phyloP scores from a whole-genome alignment of 176 grass and related monocot species.

The Rhipidocladum racemiflorum region DNA sequence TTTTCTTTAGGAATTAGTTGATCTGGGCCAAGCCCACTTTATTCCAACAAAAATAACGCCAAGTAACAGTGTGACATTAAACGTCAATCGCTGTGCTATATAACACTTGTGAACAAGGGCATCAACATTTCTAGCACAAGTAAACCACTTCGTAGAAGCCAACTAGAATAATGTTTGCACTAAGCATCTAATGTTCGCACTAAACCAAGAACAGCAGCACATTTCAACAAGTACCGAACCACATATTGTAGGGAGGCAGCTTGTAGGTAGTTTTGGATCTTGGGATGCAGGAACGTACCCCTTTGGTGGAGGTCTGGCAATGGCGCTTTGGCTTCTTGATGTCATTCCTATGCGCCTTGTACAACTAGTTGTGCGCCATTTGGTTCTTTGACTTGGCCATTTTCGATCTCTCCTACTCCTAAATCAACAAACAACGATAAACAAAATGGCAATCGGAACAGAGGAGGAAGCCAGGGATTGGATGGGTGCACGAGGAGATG shows the following conservation, averaged over 20 bases:
- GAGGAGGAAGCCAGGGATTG: neutral
- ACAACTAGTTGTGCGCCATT: conserved; percentile 82
- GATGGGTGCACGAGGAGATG: neutral
- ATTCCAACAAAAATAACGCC: too few relatives aligned
- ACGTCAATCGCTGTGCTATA: neutral
- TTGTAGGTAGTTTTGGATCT: neutral
- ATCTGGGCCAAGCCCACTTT: too few relatives aligned
- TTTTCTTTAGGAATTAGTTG: too few relatives aligned
- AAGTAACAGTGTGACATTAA: neutral
- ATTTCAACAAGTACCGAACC: neutral
- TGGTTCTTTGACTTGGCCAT: conserved; percentile 98
- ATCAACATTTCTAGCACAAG: neutral
- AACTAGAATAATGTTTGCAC: neutral
- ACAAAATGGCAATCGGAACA: neutral
- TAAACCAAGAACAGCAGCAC: neutral
- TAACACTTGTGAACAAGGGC: neutral
- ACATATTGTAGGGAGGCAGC: neutral
- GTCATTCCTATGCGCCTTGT: conserved; percentile 84
- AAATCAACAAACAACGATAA: neutral
- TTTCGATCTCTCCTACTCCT: conserved; percentile 15
- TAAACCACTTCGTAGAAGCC: neutral
- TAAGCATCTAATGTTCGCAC: too few relatives aligned
- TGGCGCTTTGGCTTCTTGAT: conserved; percentile 87
- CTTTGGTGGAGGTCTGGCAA: conserved; percentile 82
- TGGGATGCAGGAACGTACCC: conserved; percentile 31